phyloP scores from a whole-genome alignment of 192 early-diverging fungal genomes.

The Backusella westeae region DNA sequence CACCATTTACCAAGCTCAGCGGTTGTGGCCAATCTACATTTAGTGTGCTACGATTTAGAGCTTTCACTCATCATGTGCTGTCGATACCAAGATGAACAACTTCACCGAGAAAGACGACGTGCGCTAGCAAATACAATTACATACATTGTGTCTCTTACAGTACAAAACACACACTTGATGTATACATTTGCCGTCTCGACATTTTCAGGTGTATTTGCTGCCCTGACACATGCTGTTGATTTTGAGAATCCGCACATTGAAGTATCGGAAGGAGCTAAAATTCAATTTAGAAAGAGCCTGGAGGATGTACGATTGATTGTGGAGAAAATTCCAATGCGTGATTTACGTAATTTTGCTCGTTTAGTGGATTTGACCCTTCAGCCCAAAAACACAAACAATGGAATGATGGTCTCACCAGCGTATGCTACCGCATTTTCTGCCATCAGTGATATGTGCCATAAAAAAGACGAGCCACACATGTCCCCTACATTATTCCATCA shows the following conservation, averaged over 20 bases:
- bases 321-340: constrained; percentile 12
- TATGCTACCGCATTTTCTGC: constrained; percentile 18
- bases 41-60: constrained; percentile 30
- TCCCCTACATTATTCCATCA: not conserved
- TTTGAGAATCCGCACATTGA: constrained; percentile 14
- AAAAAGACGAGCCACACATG: not conserved
- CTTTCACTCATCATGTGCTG: constrained; percentile 26
- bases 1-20: constrained; percentile 17
- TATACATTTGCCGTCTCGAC: constrained; percentile 14
- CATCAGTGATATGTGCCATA: constrained; percentile 20
- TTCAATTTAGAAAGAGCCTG: constrained; percentile 19
- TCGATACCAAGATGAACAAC: constrained; percentile 20
- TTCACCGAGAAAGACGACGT: constrained; percentile 17
- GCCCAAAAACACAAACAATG: constrained; percentile 6
- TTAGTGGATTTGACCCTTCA: constrained; percentile 19
- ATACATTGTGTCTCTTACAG: constrained; percentile 17
- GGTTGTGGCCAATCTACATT: constrained; percentile 28
- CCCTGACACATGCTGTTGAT: constrained; percentile 28
- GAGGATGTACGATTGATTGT: constrained; percentile 16
- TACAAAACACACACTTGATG: constrained; percentile 15
- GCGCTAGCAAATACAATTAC: constrained; percentile 32
- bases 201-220: constrained; percentile 25
- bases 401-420: not conserved
- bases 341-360: constrained; percentile 16
- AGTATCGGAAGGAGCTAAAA: constrained; percentile 18